A percentile compares a stretch with the other conserved stretches of the same genome.
phyloP scores from a whole-genome alignment of 495 filamentous ascomycete species.

The Lentithecium fluviatile region DNA sequence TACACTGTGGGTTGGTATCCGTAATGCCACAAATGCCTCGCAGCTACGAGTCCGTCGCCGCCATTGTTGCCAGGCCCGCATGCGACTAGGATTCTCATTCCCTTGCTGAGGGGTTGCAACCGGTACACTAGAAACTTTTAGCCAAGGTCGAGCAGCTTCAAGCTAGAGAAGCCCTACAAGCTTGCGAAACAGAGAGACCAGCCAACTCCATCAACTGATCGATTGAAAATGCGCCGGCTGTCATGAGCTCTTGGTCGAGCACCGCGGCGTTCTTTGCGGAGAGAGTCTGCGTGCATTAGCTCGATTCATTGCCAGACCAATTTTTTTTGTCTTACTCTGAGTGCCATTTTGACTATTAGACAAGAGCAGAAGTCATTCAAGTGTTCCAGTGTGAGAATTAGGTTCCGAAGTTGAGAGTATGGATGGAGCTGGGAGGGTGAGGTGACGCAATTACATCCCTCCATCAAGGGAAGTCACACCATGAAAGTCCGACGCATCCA shows the following conservation, averaged over 20 bases:
- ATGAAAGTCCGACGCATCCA: too few species aligned
- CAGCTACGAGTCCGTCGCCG: constrained; percentile 92
- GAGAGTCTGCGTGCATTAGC: constrained; percentile 60
- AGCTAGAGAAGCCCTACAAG: constrained; percentile 51
- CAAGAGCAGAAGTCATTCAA: background rate
- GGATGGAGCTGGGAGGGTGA: background rate
- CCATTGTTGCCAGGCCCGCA: constrained; percentile 96
- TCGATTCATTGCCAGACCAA: background rate
- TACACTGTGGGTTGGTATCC: constrained; percentile 88
- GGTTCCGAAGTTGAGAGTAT: background rate
- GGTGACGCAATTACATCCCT: constrained; percentile 19
- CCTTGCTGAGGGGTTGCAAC: constrained; percentile 72
- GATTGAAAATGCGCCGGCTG: constrained; percentile 83
- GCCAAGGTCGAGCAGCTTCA: background rate
- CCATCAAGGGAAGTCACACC: background rate
- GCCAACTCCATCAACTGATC: constrained; percentile 98
- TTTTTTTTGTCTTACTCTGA: constrained; percentile 45
- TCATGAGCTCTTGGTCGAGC: constrained; percentile 93
- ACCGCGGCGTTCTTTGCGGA: constrained; percentile 82
- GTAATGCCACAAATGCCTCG: constrained; percentile 90
- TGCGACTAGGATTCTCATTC: constrained; percentile 76
- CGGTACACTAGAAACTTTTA: constrained; percentile 66
- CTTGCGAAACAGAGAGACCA: constrained; percentile 90
- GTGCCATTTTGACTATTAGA: constrained; percentile 43
- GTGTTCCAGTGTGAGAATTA: background rate